Evolutionary conservation across 2,329 filamentous ascomycete species (phyloP).

Genomic region (Laburnicola sp.): DNA sequence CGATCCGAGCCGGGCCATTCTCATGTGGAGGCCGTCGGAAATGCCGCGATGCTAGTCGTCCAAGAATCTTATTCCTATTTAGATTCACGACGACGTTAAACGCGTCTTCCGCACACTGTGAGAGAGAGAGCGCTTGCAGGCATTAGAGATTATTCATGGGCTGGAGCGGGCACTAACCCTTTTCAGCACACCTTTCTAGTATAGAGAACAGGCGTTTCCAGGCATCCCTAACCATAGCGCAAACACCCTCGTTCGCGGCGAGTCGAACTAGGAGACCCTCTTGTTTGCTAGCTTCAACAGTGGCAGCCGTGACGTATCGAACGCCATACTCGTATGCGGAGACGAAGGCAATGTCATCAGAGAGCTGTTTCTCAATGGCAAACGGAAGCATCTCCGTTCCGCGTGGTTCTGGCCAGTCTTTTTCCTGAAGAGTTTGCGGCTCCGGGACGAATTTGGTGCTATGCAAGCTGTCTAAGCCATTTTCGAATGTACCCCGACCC

Average conservation of each 20-base stretch:
- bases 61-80: slow-evolving; percentile 4
- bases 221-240: not conserved
- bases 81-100: not conserved
- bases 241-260: not conserved
- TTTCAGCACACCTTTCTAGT: slow-evolving; percentile 1
- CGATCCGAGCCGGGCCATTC: not conserved
- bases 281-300: not conserved
- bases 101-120: not conserved
- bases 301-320: slow-evolving; percentile 1
- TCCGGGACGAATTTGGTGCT: not conserved
- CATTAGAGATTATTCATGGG: not conserved
- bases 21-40: slow-evolving; percentile 1
- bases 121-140: not conserved
- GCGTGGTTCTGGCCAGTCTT: not conserved
- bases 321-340: slow-evolving; percentile 2
- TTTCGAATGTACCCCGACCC: not conserved
- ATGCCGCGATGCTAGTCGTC: not conserved
- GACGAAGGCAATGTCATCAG: not conserved
- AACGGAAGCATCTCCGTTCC: not conserved
- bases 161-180: not conserved
- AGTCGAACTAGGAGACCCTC: not conserved
- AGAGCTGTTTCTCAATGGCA: slow-evolving; percentile 1
- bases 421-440: not conserved
- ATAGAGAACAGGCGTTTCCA: not conserved
- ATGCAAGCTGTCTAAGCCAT: not conserved